These are phyloP conservation scores for Mucor ambiguus DNA, from an alignment of 371 early-diverging fungal species.

Conservation along the genomic window DNA sequence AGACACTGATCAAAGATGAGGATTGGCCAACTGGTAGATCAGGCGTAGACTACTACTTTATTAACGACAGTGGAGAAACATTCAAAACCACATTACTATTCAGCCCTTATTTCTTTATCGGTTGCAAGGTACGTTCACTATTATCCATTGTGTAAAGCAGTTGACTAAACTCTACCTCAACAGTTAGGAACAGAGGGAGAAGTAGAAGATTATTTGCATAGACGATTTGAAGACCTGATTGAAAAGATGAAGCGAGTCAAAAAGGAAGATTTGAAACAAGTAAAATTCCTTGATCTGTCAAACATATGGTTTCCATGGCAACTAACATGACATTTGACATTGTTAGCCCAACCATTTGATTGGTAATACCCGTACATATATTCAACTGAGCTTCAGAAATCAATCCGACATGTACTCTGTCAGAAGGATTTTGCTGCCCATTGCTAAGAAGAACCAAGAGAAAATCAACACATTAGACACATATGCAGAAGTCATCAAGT, in stretches of 20 bases:
- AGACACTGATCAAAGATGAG: conserved; percentile 62
- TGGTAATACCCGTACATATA: conserved; percentile 69
- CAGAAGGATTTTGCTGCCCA: conserved; percentile 72
- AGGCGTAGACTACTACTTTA: conserved; percentile 91
- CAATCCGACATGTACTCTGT: conserved; percentile 79
- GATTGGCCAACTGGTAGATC: conserved; percentile 75
- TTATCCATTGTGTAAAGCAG: background rate
- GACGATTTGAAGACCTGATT: conserved; percentile 71
- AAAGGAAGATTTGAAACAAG: conserved; percentile 90
- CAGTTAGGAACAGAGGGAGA: conserved; percentile 77
- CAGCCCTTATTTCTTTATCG: conserved; percentile 90
- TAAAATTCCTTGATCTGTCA: conserved; percentile 27
- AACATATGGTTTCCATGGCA: background rate
- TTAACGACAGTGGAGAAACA: conserved; percentile 85
- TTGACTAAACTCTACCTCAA: background rate
- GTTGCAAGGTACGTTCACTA: conserved; percentile 65
- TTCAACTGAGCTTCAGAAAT: conserved; percentile 87
- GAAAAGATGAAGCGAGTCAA: conserved; percentile 65
- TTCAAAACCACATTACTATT: conserved; percentile 88
- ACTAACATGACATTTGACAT: background rate
- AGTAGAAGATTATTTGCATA: conserved; percentile 85
- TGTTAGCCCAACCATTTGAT: conserved; percentile 87
- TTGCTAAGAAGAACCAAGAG: conserved; percentile 69
- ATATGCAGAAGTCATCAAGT: conserved; percentile 61
- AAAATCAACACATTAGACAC: conserved; percentile 63